These are phyloP conservation scores for Grosmannia clavigera DNA, from an alignment of 2,329 filamentous ascomycete genomes.

Conservation along the genomic window DNA sequence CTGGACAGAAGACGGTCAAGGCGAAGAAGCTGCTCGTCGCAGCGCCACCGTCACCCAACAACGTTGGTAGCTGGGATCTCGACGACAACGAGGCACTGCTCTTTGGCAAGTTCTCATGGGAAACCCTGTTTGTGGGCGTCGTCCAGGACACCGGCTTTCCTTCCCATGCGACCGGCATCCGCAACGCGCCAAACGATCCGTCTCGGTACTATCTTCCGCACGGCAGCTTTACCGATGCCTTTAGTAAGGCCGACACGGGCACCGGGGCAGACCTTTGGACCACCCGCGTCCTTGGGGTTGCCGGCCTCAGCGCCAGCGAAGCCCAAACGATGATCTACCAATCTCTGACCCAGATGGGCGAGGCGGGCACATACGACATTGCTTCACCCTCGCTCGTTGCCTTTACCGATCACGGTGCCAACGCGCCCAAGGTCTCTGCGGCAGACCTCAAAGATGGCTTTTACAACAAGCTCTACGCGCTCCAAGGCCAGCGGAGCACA, in stretches of 20 bases:
- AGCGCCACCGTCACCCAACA: neutral
- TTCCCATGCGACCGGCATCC: neutral
- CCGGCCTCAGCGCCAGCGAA: neutral
- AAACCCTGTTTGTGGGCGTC: neutral
- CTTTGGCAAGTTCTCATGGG: neutral
- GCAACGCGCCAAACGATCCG: neutral
- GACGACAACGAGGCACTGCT: neutral
- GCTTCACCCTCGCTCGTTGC: neutral
- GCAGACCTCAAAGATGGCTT: neutral
- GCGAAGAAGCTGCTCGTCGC: neutral
- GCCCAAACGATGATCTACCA: neutral
- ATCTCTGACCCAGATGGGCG: neutral
- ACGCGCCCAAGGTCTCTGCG: neutral
- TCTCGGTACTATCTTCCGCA: neutral
- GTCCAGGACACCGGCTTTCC: neutral
- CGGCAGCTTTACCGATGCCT: neutral
- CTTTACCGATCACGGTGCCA: neutral
- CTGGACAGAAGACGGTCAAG: neutral
- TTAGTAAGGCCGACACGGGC: neutral
- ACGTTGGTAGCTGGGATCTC: neutral
- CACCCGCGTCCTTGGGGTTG: neutral
- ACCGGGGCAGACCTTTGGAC: neutral
- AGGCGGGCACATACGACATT: neutral
- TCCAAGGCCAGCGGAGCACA: neutral
- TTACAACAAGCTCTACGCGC: neutral